Conservation (phyloP, 176 grass and related monocot genomes). For the Rhipidocladum racemiflorum region DNA sequence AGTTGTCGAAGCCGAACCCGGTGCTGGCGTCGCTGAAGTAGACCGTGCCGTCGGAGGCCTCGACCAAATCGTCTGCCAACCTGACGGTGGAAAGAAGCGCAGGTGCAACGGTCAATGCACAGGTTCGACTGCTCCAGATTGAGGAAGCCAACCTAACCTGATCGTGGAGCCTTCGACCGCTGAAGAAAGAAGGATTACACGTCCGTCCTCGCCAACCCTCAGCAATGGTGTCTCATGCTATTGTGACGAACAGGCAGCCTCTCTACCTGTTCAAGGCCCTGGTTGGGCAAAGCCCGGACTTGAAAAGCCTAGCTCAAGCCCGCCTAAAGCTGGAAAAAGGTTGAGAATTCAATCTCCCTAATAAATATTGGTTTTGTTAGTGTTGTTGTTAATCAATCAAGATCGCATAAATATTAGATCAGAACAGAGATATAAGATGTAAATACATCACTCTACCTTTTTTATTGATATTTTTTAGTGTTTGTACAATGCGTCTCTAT, state of each 20-base stretch:
- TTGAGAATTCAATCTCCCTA: no score
- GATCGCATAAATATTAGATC: no score
- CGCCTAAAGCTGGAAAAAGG: no score
- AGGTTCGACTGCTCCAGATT: not conserved
- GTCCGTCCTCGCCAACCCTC: slow-evolving; percentile 46
- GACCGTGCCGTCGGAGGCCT: slow-evolving; percentile 58
- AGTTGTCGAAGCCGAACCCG: slow-evolving; percentile 46
- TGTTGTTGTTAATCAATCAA: no score
- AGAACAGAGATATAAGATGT: no score
- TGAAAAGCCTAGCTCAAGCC: no score
- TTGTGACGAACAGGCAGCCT: not conserved
- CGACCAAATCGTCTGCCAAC: slow-evolving; percentile 54
- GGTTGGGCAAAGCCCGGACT: no score
- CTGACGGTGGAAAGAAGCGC: not conserved
- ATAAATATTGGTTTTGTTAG: no score
- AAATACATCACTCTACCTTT: no score
- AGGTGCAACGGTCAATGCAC: not conserved
- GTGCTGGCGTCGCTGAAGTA: slow-evolving; percentile 83
- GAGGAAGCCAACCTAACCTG: slow-evolving; percentile 36
- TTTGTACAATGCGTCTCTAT: no score
- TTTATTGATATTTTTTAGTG: no score
- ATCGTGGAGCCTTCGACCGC: slow-evolving; percentile 49
- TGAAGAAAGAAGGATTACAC: slow-evolving; percentile 50
- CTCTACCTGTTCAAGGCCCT: no score
- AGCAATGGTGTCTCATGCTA: not conserved